phyloP scores from a whole-genome alignment of 1,284 basidiomycete species.

The Trametes pubescens region DNA sequence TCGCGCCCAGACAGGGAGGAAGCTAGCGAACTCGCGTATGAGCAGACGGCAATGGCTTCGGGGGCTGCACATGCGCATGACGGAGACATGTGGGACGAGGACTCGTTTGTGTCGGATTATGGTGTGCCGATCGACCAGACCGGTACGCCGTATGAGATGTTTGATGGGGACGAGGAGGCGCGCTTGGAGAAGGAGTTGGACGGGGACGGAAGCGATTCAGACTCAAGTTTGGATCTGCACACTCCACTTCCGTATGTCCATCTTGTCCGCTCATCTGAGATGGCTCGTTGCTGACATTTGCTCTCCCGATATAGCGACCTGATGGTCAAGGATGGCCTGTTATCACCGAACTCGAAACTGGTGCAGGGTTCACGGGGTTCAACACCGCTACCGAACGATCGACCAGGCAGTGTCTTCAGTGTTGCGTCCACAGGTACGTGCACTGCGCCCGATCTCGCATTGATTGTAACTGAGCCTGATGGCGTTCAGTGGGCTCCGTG shows the following conservation, averaged over 20 bases:
- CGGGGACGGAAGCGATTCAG: slow-evolving; percentile 57
- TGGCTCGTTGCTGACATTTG: background rate
- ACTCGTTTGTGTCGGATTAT: slow-evolving; percentile 43
- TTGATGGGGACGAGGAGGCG: slow-evolving; percentile 41
- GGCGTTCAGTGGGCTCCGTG: slow-evolving; percentile 41
- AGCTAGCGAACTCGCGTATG: slow-evolving; percentile 27
- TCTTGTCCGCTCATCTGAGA: too few species aligned
- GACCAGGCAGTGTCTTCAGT: slow-evolving; percentile 50
- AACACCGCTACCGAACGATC: slow-evolving; percentile 37
- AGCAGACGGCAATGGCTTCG: slow-evolving; percentile 22
- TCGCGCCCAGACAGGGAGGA: slow-evolving; percentile 17
- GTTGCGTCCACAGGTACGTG: slow-evolving; percentile 50
- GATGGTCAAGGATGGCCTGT: slow-evolving; percentile 75
- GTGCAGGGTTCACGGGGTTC: slow-evolving; percentile 49
- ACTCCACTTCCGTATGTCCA: slow-evolving; percentile 77
- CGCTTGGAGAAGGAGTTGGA: slow-evolving; percentile 47
- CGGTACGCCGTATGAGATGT: slow-evolving; percentile 38
- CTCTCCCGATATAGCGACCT: slow-evolving; percentile 58
- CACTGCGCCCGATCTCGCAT: slow-evolving; percentile 4
- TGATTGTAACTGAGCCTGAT: background rate
- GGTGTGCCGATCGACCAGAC: slow-evolving; percentile 39
- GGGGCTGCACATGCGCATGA: background rate
- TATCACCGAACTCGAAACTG: slow-evolving; percentile 76
- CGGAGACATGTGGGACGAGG: slow-evolving; percentile 40
- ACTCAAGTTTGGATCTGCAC: slow-evolving; percentile 79